These are phyloP conservation scores for Gleditsia sinensis DNA, from an alignment of 306 rosid species.

Conservation along the genomic window DNA sequence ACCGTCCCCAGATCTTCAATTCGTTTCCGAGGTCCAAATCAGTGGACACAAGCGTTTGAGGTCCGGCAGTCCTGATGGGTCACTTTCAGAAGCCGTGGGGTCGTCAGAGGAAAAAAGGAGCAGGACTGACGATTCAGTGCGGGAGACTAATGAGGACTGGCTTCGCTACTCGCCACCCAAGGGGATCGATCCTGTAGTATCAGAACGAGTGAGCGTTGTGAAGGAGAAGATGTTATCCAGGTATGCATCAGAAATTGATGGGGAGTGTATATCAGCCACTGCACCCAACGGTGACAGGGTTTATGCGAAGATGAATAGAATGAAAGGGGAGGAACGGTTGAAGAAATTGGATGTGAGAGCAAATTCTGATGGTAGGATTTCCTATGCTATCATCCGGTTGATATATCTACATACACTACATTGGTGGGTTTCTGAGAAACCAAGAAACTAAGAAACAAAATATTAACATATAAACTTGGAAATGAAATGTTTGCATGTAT, in stretches of 20 bases:
- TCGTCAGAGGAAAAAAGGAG: slow-evolving; percentile 57
- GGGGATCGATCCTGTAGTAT: slow-evolving; percentile 24
- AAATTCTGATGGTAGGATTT: slow-evolving; percentile 56
- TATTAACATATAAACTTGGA: no score
- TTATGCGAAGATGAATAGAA: slow-evolving; percentile 64
- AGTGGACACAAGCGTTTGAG: slow-evolving; percentile 63
- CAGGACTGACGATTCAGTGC: slow-evolving; percentile 36
- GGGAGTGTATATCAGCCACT: slow-evolving; percentile 79
- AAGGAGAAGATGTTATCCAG: slow-evolving; percentile 68
- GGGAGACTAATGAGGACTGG: slow-evolving; percentile 57
- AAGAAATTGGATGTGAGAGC: slow-evolving; percentile 44
- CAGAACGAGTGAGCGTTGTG: slow-evolving; percentile 28
- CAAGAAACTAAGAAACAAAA: neutral
- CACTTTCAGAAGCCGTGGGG: slow-evolving; percentile 20
- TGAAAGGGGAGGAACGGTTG: slow-evolving; percentile 46
- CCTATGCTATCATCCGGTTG: neutral
- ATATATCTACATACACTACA: neutral
- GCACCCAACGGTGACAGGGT: slow-evolving; percentile 90
- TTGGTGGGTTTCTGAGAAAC: neutral
- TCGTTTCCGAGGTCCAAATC: slow-evolving; percentile 29
- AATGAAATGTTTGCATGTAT: no score
- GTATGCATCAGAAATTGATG: slow-evolving; percentile 79
- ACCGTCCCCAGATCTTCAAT: slow-evolving; percentile 26
- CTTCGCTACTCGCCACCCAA: slow-evolving; percentile 61
- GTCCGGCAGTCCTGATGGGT: slow-evolving; percentile 32